Base-by-base conservation (phyloP, 2,329 filamentous ascomycete species). In the Fulvia fulva region DNA sequence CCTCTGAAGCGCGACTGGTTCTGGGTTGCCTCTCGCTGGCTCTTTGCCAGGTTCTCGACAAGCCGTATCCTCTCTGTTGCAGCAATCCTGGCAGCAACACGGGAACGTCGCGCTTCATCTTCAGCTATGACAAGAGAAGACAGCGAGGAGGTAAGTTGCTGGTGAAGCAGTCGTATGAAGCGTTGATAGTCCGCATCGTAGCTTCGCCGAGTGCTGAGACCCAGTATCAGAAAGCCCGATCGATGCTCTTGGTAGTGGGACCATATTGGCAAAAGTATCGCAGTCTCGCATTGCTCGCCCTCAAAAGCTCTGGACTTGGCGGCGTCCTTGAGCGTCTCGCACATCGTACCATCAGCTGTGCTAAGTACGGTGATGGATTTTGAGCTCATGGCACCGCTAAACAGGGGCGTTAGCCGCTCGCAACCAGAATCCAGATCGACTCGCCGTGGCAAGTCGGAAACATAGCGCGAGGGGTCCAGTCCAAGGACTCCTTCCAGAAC, bases 221-320 rank as follows among this genome's bases (percentile, higher is more conserved):
- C 74, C 4, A 72, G 58, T 16, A 76, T 25, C 3, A 67, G 25
- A 26, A 67, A 66, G 0, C 63, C 65, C 19, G 60, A 55, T 6
- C 53, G 53, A 37, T 65, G 58, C 22, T 59, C 58, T 11, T 61
- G 54, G 41, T 61, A 61, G 6, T 52, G 58, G 26, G 57, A 56
- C 11, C 63, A 60, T 6, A 76, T 69, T 0, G 74, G 73, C 34
- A 71, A 73, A 2, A 76, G 60, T 11, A 75, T 63, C 2, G 71
- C 57, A 1, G 58, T 62, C 22, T 61, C 63, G 55, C 73, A 74
- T 12, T 67, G 65, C 14, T 76, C 73, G 1, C 68, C 68, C 55
- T 63, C 8, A 45, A 32, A 25, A 43, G 44, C 28, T 23, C 54
- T 9, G 9, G 54, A 32, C 7, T 43, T 45, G 7, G 47, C 54